A percentile compares a stretch with the other conserved stretches of the same genome.
Evolutionary conservation across 2,329 filamentous ascomycete genomes (phyloP).

Genomic region (Diaporthe sp.): DNA sequence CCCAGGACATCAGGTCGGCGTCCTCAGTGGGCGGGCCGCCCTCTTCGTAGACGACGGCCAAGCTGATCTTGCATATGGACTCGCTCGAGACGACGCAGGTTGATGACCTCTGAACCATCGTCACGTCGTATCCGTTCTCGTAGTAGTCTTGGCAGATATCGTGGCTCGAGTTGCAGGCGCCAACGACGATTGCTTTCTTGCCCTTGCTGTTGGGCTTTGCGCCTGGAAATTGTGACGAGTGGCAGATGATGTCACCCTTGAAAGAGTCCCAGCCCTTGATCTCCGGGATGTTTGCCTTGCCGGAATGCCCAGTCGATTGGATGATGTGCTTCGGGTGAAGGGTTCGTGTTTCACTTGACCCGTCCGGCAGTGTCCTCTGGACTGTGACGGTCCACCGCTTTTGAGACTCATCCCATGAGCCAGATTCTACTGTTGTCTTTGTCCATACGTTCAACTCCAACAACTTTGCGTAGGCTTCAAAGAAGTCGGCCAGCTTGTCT

Average conservation of each 20-base stretch:
- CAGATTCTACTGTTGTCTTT: slow-evolving; percentile 59
- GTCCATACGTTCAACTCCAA: slow-evolving; percentile 78
- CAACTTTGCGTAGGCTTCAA: slow-evolving; percentile 72
- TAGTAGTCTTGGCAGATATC: slow-evolving; percentile 79
- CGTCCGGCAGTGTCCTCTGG: slow-evolving; percentile 44
- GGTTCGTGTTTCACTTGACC: slow-evolving; percentile 55
- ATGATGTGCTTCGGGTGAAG: slow-evolving; percentile 66
- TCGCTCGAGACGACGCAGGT: slow-evolving; percentile 74
- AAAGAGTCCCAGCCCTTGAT: slow-evolving; percentile 64
- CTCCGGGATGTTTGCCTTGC: slow-evolving; percentile 54
- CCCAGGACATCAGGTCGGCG: slow-evolving; percentile 72
- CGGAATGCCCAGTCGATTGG: slow-evolving; percentile 68
- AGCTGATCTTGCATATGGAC: slow-evolving; percentile 64
- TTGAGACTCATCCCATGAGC: slow-evolving; percentile 62
- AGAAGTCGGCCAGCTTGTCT: slow-evolving; percentile 76
- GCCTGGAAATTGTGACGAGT: slow-evolving; percentile 73
- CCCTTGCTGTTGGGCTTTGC: slow-evolving; percentile 61
- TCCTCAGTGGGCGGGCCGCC: slow-evolving; percentile 73
- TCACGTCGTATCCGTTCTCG: slow-evolving; percentile 76
- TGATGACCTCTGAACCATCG: slow-evolving; percentile 77
- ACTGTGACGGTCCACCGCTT: slow-evolving; percentile 68
- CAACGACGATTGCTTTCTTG: slow-evolving; percentile 76
- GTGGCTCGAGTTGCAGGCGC: slow-evolving; percentile 77
- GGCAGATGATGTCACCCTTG: slow-evolving; percentile 71
- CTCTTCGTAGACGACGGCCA: slow-evolving; percentile 67